Conservation (phyloP, 208 protist genomes). For the Leishmania tarentolae region DNA sequence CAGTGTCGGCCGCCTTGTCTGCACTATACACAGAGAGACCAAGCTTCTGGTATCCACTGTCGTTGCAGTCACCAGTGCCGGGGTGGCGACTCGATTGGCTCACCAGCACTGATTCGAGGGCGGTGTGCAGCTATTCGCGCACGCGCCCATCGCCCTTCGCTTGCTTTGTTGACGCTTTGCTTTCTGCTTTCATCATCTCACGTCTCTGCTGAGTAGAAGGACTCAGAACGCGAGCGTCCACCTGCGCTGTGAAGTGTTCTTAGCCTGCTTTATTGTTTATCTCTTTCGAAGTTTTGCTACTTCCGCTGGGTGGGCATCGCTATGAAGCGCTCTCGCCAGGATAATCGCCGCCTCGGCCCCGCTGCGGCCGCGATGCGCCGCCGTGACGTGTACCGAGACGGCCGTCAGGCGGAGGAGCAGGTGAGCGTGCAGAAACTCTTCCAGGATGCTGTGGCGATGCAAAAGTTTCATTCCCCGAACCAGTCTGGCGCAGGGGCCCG, state of each 20-base stretch:
- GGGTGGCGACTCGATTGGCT: not conserved
- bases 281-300: not conserved
- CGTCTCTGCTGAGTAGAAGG: not conserved
- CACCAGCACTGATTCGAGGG: not conserved
- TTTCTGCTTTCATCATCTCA: not conserved
- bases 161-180: not conserved
- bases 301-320: not conserved
- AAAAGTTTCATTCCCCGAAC: constrained; percentile 65
- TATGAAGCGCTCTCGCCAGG: constrained; percentile 64
- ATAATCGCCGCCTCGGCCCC: constrained; percentile 60
- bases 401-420: constrained; percentile 80
- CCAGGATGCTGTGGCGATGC: constrained; percentile 95
- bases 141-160: not conserved
- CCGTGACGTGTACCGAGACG: constrained; percentile 70
- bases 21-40: not conserved
- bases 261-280: not conserved
- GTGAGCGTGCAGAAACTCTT: constrained; percentile 98
- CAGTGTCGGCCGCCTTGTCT: not conserved
- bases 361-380: constrained; percentile 77
- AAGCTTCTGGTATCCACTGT: not conserved
- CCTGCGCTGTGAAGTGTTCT: not conserved
- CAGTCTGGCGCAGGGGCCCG: constrained; percentile 61
- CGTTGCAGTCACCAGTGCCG: not conserved
- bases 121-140: not conserved
- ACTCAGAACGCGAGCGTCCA: not conserved